A percentile compares a stretch with the other conserved stretches of the same genome.
Conservation (phyloP, 75 land plant genomes). For the Sequoiadendron giganteum region DNA sequence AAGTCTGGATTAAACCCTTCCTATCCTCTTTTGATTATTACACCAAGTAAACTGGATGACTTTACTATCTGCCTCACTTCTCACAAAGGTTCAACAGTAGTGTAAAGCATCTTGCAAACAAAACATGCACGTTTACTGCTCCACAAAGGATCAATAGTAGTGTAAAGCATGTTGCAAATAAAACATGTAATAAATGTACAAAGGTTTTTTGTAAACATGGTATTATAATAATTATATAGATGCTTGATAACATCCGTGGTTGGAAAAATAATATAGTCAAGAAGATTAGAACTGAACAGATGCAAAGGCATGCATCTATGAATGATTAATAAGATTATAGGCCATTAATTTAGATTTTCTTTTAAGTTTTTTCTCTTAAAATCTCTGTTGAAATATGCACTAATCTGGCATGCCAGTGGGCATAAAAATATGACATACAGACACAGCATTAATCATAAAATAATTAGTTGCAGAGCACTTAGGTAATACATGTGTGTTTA, state of each 20-base stretch:
- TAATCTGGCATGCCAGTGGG: not conserved
- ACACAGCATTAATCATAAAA: not conserved
- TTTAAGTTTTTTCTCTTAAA: not conserved
- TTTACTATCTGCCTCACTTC: too few species aligned
- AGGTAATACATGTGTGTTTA: not conserved
- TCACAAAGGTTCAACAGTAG: too few species aligned
- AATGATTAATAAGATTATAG: not conserved
- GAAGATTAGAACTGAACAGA: not conserved
- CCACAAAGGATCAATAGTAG: too few species aligned
- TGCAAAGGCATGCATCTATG: not conserved
- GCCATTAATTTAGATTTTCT: not conserved
- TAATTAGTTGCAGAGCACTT: not conserved
- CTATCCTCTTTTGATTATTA: too few species aligned
- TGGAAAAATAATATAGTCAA: not conserved
- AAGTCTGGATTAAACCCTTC: too few species aligned
- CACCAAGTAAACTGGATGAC: too few species aligned
- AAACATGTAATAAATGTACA: too few species aligned
- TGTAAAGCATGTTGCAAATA: too few species aligned
- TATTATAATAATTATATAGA: not conserved
- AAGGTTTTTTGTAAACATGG: not conserved
- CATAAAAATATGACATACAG: not conserved
- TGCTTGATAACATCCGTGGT: not conserved
- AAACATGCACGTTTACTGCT: too few species aligned
- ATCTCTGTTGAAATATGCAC: slow-evolving; percentile 1
- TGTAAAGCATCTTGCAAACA: too few species aligned